These are phyloP conservation scores for Phycomyces blakesleeanus DNA, from an alignment of 192 early-diverging fungal genomes.

Conservation along the genomic window DNA sequence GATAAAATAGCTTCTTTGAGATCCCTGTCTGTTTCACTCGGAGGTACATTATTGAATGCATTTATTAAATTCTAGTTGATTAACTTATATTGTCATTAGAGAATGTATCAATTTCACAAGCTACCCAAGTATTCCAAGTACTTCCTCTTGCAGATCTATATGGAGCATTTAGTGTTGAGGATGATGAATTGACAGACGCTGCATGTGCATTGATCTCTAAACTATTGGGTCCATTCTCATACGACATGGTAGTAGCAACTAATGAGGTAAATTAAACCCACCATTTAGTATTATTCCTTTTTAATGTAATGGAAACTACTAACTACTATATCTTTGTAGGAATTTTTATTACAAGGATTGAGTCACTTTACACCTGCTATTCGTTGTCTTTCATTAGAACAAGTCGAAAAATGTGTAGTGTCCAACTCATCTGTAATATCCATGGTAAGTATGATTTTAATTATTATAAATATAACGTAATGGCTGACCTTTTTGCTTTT, in stretches of 20 bases:
- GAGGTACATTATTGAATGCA: constrained; percentile 7
- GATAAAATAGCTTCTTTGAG: constrained; percentile 7
- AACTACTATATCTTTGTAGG: constrained; percentile 10
- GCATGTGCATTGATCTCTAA: constrained; percentile 31
- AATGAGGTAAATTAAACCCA: constrained; percentile 21
- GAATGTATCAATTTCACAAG: not conserved
- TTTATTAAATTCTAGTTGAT: not conserved
- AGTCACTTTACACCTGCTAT: constrained; percentile 33
- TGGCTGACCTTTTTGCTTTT: not conserved
- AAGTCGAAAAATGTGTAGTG: constrained; percentile 40
- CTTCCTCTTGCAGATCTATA: constrained; percentile 25
- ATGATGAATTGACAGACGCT: constrained; percentile 12
- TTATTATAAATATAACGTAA: not conserved
- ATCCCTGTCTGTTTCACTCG: constrained; percentile 11
- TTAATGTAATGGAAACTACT: too few species aligned
- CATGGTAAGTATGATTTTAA: constrained; percentile 28
- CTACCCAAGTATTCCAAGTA: constrained; percentile 7
- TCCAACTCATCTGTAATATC: constrained; percentile 17
- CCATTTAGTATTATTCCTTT: too few species aligned
- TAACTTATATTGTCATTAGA: constrained; percentile 4
- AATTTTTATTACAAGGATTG: constrained; percentile 33
- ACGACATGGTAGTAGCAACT: constrained; percentile 8
- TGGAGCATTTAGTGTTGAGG: constrained; percentile 3
- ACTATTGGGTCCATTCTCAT: constrained; percentile 26
- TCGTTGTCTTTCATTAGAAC: constrained; percentile 37